Evolutionary conservation across 1,284 basidiomycete genomes (phyloP).

Genomic region (Trametes hirsuta): DNA sequence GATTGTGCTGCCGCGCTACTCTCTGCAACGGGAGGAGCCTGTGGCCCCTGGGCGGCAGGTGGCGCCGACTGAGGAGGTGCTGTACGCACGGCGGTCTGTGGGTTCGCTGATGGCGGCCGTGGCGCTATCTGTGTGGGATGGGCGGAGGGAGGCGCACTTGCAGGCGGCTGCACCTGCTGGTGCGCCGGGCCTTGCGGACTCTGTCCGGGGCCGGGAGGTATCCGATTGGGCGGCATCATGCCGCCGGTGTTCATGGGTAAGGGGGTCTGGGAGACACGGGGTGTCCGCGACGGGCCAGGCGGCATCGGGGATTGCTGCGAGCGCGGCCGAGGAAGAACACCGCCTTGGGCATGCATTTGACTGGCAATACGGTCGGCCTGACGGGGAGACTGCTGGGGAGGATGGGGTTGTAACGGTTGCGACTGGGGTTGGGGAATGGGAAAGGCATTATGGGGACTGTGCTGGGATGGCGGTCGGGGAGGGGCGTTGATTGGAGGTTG

Average conservation of each 20-base stretch:
- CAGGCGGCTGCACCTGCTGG: slow-evolving; percentile 29
- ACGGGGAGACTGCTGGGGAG: slow-evolving; percentile 47
- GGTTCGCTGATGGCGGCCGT: slow-evolving; percentile 32
- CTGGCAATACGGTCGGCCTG: slow-evolving; percentile 40
- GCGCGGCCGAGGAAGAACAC: slow-evolving; percentile 30
- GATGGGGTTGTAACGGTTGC: slow-evolving; percentile 21
- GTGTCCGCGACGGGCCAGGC: slow-evolving; percentile 23
- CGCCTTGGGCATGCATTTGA: slow-evolving; percentile 17
- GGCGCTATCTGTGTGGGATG: slow-evolving; percentile 27
- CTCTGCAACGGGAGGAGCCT: not conserved
- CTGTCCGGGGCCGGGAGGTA: slow-evolving; percentile 19
- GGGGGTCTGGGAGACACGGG: slow-evolving; percentile 29
- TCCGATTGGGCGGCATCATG: slow-evolving; percentile 21
- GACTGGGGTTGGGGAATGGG: slow-evolving; percentile 31
- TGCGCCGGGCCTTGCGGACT: slow-evolving; percentile 29
- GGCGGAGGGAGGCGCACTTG: slow-evolving; percentile 19
- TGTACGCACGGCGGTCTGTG: slow-evolving; percentile 20
- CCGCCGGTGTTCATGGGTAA: slow-evolving; percentile 25
- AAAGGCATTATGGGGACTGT: slow-evolving; percentile 34
- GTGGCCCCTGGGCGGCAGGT: slow-evolving; percentile 8
- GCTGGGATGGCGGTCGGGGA: slow-evolving; percentile 52
- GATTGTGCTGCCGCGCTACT: not conserved
- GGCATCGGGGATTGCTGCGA: slow-evolving; percentile 33
- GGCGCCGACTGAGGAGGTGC: slow-evolving; percentile 1
- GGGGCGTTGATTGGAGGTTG: slow-evolving; percentile 37